These are phyloP conservation scores for Pontederia paniculata DNA, from an alignment of 176 grass and related monocot species.

Conservation along the genomic window DNA sequence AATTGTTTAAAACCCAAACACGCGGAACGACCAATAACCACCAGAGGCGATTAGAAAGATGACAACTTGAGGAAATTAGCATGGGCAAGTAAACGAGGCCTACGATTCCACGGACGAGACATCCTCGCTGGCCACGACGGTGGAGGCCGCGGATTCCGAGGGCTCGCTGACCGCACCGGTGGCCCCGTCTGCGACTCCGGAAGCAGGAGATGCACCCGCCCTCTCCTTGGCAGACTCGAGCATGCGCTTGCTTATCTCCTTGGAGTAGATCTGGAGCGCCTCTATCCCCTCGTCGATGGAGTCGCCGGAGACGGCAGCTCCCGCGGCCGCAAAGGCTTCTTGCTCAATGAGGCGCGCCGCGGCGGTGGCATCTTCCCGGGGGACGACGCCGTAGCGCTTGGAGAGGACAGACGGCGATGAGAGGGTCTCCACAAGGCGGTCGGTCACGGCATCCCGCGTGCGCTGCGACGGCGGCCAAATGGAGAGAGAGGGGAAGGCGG, in stretches of 20 bases:
- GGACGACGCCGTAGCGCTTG: constrained; percentile 62
- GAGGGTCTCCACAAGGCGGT: constrained; percentile 71
- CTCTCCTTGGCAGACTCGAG: constrained; percentile 50
- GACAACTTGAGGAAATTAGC: too few relatives aligned
- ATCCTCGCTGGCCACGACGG: too few relatives aligned
- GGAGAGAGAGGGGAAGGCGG: constrained; percentile 29
- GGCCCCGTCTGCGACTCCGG: neutral
- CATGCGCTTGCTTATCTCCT: constrained; percentile 68
- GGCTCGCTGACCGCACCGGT: constrained; percentile 12
- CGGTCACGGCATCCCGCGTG: constrained; percentile 77
- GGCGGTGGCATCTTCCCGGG: constrained; percentile 40
- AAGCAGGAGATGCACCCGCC: constrained; percentile 9
- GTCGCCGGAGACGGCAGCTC: constrained; percentile 19
- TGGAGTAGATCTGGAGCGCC: constrained; percentile 70
- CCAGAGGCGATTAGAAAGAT: too few relatives aligned
- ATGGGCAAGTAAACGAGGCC: too few relatives aligned
- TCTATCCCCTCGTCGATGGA: constrained; percentile 75
- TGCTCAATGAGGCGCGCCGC: constrained; percentile 50
- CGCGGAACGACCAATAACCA: too few relatives aligned
- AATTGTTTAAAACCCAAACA: too few relatives aligned
- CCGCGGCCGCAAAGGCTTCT: constrained; percentile 48
- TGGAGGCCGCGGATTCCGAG: constrained; percentile 1
- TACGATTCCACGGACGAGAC: too few relatives aligned
- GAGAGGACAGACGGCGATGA: constrained; percentile 45
- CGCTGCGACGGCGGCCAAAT: constrained; percentile 93